Conservation (phyloP, 257 asterid genomes). For the Przewalskia tangutica region DNA sequence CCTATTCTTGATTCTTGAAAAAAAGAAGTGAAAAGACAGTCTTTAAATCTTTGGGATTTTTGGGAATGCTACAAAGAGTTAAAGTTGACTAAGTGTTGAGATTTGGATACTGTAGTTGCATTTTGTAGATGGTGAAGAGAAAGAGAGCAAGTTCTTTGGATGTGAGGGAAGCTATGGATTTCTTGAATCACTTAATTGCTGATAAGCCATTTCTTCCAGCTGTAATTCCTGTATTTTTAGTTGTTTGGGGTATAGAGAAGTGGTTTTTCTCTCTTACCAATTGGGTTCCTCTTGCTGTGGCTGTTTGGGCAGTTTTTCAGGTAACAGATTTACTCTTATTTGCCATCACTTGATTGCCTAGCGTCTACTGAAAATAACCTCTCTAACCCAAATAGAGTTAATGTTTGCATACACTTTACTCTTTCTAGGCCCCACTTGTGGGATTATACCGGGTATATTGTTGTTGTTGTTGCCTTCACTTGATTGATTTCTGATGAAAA, state of each 20-base stretch:
- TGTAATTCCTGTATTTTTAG: slow-evolving; percentile 43
- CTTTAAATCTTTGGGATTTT: neutral
- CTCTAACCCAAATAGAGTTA: too few relatives aligned
- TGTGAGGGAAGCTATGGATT: slow-evolving; percentile 33
- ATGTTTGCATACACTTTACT: too few relatives aligned
- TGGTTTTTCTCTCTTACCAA: slow-evolving; percentile 75
- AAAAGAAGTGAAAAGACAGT: neutral
- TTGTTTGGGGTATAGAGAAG: slow-evolving; percentile 75
- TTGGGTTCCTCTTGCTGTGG: slow-evolving; percentile 83
- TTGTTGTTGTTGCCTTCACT: neutral
- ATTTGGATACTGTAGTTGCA: neutral
- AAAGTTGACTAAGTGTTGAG: neutral
- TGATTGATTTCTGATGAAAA: neutral
- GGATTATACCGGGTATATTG: too few relatives aligned
- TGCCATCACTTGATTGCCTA: too few relatives aligned
- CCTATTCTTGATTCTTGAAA: neutral
- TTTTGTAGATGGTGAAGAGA: slow-evolving; percentile 36
- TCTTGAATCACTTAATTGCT: slow-evolving; percentile 42
- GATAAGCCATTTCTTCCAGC: slow-evolving; percentile 69
- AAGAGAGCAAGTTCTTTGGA: slow-evolving; percentile 41
- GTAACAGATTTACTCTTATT: slow-evolving; percentile 16
- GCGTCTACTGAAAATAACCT: too few relatives aligned
- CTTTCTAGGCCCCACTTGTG: too few relatives aligned
- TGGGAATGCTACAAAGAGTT: neutral
- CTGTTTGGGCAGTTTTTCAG: slow-evolving; percentile 87